Conservation (phyloP, 176 grass and related monocot species). For the Canna indica region DNA sequence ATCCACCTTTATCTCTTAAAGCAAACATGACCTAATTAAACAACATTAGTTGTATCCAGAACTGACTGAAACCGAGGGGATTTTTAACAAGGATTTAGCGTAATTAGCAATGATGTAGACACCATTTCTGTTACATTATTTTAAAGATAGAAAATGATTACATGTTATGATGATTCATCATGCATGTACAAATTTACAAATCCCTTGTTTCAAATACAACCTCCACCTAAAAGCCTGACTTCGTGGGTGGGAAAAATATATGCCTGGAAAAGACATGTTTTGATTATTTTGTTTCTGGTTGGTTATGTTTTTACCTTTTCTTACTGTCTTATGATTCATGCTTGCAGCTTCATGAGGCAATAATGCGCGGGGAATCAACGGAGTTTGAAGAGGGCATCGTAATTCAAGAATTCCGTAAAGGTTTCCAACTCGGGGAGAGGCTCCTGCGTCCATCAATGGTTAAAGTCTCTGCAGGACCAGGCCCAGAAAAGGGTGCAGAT, state of each 20-base stretch:
- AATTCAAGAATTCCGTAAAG: conserved; percentile 90
- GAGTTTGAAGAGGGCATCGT: conserved; percentile 72
- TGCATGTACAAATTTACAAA: too few relatives aligned
- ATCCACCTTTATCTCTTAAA: too few relatives aligned
- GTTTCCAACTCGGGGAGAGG: conserved; percentile 85
- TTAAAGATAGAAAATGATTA: too few relatives aligned
- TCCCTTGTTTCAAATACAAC: too few relatives aligned
- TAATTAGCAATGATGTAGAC: too few relatives aligned
- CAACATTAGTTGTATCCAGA: too few relatives aligned
- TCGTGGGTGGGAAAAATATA: neutral
- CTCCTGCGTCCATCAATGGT: conserved; percentile 80
- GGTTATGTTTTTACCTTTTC: neutral
- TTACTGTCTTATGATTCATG: conserved; percentile 3
- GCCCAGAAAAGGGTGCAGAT: conserved; percentile 39
- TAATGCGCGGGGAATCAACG: conserved; percentile 77
- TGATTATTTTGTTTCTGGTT: neutral
- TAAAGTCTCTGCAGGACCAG: conserved; percentile 82
- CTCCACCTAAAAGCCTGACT: neutral
- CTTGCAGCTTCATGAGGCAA: conserved; percentile 85
- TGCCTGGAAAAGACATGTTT: neutral
- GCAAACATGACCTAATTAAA: too few relatives aligned
- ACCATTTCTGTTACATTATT: too few relatives aligned
- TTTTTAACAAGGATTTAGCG: too few relatives aligned
- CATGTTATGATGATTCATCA: too few relatives aligned
- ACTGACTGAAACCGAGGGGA: too few relatives aligned